Base-by-base conservation (phyloP, 495 filamentous ascomycete genomes). In the Hyaloscypha hepaticicola region DNA sequence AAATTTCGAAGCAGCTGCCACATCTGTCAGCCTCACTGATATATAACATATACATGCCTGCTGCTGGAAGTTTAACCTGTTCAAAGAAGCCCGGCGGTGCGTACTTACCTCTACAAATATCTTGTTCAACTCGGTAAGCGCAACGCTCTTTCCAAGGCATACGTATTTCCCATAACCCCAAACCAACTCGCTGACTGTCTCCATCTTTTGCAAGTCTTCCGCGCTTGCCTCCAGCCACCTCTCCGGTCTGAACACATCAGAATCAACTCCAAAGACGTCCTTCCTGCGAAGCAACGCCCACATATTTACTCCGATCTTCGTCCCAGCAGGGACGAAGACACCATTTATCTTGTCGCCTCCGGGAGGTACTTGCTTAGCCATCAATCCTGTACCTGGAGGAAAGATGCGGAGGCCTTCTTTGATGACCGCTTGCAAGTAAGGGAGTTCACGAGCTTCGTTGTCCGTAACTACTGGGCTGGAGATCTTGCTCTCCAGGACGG, bases 241-340 rank as follows among this genome's bases (percentile, higher is more conserved):
- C 63, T 84, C 85, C 0, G 85, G 85, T 0, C 79, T 72, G 60
- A 83, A 88, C 2, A 75, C 31, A n/a, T 81, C 74, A 0, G 72
- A 74, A 64, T 85, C 79, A 11, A 72, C 69, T 3, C 83, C 84
- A 55, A 79, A 87, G 0, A 84, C 63, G 2, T 71, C 69, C n/a
- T 68, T 66, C 26, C 78, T 71, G 0, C 73, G 68, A 14, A 76
- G 16, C 26, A 77, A 67, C n/a, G 59, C 58, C 65, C 69, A 74
- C 55, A 65, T 56, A 9, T 28, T 21, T 33, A 78, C 75, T 2
- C 80, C 82, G 1, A 88, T 75, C 22, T 77, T 70, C 0, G 79
- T 82, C 22, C 55, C 41, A 1, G 74, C 82, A 0, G 85, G 83
- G 0, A 89, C 68, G 48, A 76, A 80, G 4, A 79, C 73, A 3